Conservation (phyloP, 2,329 filamentous ascomycete genomes). For the Microcyclospora pomicola region DNA sequence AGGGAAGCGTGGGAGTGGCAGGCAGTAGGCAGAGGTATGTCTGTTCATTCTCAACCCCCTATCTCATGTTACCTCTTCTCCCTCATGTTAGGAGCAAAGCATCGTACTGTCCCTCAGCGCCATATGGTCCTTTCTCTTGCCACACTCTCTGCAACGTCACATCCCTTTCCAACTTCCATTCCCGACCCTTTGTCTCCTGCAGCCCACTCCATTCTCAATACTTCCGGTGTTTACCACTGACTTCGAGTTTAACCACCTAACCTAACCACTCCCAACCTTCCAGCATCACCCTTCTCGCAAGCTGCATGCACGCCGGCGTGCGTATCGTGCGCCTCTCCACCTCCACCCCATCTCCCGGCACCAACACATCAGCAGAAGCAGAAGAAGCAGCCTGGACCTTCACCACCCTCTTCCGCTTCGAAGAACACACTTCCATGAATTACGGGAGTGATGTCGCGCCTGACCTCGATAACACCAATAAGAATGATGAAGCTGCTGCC, state of each 20-base stretch:
- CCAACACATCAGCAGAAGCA: slow-evolving; percentile 11
- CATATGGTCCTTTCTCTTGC: no score
- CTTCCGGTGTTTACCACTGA: no score
- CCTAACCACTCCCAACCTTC: slow-evolving; percentile 6
- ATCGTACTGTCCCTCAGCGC: no score
- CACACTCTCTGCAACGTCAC: no score
- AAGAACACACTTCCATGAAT: slow-evolving; percentile 88
- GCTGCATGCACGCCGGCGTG: slow-evolving; percentile 85
- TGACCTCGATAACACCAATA: slow-evolving; percentile 6
- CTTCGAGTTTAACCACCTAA: neutral
- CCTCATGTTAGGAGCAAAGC: no score
- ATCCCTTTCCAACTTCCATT: no score
- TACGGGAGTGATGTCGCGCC: slow-evolving; percentile 66
- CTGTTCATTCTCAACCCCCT: no score
- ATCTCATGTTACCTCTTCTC: no score
- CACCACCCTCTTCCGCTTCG: slow-evolving; percentile 55
- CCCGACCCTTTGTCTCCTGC: no score
- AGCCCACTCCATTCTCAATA: no score
- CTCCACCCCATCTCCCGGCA: no score
- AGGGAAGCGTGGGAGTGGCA: slow-evolving; percentile 1
- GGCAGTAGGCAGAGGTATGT: no score
- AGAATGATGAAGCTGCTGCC: neutral
- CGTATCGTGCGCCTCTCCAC: slow-evolving; percentile 42
- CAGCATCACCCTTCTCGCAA: slow-evolving; percentile 52
- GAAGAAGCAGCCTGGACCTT: slow-evolving; percentile 44